Conservation (phyloP, 2,329 filamentous ascomycete species). For the Sarocladiaceae sp. region DNA sequence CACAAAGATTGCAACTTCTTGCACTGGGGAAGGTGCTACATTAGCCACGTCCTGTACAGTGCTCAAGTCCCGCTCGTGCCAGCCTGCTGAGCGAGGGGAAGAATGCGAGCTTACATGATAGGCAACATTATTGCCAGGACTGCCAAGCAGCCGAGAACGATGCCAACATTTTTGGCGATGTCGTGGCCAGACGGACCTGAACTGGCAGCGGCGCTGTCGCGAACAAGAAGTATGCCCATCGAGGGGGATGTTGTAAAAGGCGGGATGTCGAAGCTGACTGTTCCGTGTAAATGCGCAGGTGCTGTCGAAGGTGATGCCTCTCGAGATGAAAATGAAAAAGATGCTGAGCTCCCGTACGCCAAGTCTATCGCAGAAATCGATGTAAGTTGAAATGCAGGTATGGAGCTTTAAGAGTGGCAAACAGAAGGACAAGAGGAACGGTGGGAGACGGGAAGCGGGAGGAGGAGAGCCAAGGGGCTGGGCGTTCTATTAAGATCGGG, state of each 20-base stretch:
- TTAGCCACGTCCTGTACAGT: no score
- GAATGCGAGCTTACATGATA: conserved; percentile 8
- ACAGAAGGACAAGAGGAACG: neutral
- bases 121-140: neutral
- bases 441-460: neutral
- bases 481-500: conserved; percentile 4
- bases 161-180: conserved; percentile 7
- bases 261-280: neutral
- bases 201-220: conserved; percentile 5
- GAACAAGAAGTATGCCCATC: conserved; percentile 4
- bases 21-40: neutral
- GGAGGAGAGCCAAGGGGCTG: conserved; percentile 6
- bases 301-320: neutral
- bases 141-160: conserved; percentile 4
- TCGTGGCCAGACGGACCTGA: neutral
- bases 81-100: no score
- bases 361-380: neutral
- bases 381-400: neutral
- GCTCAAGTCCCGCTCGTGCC: no score
- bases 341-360: neutral
- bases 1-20: neutral
- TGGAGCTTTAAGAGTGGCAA: neutral
- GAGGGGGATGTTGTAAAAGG: neutral
- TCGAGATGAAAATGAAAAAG: neutral
- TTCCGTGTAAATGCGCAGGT: no score